Percentiles rank a stretch among this genome's conserved stretches.
Conservation (phyloP, 805 yeast genomes). For the Jamesozyma lodderae region DNA sequence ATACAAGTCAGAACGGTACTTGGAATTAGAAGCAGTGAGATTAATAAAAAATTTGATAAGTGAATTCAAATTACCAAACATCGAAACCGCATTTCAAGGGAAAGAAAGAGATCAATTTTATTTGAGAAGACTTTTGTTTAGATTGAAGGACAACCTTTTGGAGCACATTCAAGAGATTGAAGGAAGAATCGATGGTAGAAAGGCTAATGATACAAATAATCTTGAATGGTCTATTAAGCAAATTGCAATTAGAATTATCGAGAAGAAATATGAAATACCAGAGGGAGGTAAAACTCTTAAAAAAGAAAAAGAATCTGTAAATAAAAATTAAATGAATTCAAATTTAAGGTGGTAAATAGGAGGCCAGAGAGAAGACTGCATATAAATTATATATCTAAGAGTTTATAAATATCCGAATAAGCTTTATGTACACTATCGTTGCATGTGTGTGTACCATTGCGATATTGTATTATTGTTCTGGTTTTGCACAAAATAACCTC, state of each 20-base stretch:
- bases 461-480: no score
- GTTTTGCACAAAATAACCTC: no score
- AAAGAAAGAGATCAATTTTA: conserved; percentile 14
- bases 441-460: no score
- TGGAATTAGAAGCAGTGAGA: conserved; percentile 21
- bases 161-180: conserved; percentile 14
- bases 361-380: no score
- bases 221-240: conserved; percentile 14
- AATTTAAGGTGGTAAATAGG: no score
- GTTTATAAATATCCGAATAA: no score
- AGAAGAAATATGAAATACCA: not conserved
- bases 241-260: conserved; percentile 4
- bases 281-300: no score
- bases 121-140: conserved; percentile 18
- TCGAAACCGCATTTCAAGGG: conserved; percentile 1
- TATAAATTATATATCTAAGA: no score
- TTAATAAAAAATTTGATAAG: conserved; percentile 14
- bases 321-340: no score
- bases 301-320: no score
- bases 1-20: conserved; percentile 10
- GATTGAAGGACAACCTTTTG: conserved; percentile 17
- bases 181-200: conserved; percentile 1
- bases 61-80: conserved; percentile 7
- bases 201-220: conserved; percentile 1
- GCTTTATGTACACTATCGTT: no score